These are phyloP conservation scores for Thalassiosira exigua DNA, from an alignment of 352 stramenopile genomes.

Conservation along the genomic window DNA sequence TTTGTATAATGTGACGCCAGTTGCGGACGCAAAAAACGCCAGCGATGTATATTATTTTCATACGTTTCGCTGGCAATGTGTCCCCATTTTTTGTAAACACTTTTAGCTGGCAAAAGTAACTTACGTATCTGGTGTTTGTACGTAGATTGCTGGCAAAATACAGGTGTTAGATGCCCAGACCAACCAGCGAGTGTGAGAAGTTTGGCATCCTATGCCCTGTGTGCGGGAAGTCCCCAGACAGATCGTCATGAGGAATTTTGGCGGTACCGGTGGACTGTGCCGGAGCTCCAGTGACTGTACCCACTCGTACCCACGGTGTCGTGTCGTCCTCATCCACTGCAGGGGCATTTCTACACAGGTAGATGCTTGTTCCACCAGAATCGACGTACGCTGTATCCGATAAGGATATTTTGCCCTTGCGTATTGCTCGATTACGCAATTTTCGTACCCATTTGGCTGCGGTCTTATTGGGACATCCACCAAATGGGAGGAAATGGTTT, in stretches of 20 bases:
- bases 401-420: too few relatives aligned
- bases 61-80: too few relatives aligned
- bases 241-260: not conserved
- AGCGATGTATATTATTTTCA: too few relatives aligned
- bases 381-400: not conserved
- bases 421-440: too few relatives aligned
- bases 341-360: not conserved
- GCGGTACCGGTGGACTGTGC: not conserved
- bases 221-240: not conserved
- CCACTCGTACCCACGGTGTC: not conserved
- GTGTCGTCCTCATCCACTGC: not conserved
- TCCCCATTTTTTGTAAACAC: too few relatives aligned
- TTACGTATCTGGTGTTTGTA: too few relatives aligned
- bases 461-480: not conserved
- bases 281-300: not conserved
- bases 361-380: not conserved
- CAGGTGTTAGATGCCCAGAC: too few relatives aligned
- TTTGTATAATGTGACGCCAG: too few relatives aligned
- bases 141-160: too few relatives aligned
- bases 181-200: constrained; percentile 2
- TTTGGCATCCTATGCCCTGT: not conserved
- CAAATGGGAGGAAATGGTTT: not conserved
- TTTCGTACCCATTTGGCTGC: too few relatives aligned
- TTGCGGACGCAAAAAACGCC: too few relatives aligned
- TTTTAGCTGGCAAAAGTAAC: too few relatives aligned